These are phyloP conservation scores for Cucumis hystrix DNA, from an alignment of 306 rosid genomes.

Conservation along the genomic window DNA sequence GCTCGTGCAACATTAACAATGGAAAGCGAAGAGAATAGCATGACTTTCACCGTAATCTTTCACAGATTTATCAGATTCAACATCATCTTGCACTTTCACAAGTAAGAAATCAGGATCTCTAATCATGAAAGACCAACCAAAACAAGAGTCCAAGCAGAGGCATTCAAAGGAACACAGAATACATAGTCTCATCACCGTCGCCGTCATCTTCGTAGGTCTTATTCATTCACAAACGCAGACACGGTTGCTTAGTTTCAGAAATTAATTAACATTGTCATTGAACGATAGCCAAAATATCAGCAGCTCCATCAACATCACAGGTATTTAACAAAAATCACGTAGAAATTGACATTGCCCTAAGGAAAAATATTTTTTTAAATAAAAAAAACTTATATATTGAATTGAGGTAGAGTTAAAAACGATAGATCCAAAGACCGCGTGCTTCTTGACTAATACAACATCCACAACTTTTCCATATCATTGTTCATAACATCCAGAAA, in stretches of 20 bases:
- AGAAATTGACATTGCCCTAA: neutral
- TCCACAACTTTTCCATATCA: neutral
- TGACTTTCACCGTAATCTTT: neutral
- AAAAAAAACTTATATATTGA: neutral
- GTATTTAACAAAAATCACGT: neutral
- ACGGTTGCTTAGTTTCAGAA: neutral
- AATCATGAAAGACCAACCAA: neutral
- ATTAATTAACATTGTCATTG: neutral
- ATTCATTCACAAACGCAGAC: neutral
- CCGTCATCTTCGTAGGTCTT: neutral
- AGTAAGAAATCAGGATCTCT: neutral
- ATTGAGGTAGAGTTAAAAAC: neutral
- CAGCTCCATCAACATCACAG: neutral
- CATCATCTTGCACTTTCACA: neutral
- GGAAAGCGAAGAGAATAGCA: neutral
- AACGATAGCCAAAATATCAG: neutral
- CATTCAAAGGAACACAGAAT: neutral
- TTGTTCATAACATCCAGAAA: neutral
- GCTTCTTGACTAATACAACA: neutral
- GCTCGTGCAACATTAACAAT: neutral
- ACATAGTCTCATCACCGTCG: neutral
- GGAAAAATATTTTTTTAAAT: neutral
- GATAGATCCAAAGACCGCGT: neutral
- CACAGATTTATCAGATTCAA: neutral
- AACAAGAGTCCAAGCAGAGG: neutral